A percentile compares a stretch with the other conserved stretches of the same genome.
Evolutionary conservation across 2,329 filamentous ascomycete species (phyloP).

Genomic region (Ceratocystis variospora): DNA sequence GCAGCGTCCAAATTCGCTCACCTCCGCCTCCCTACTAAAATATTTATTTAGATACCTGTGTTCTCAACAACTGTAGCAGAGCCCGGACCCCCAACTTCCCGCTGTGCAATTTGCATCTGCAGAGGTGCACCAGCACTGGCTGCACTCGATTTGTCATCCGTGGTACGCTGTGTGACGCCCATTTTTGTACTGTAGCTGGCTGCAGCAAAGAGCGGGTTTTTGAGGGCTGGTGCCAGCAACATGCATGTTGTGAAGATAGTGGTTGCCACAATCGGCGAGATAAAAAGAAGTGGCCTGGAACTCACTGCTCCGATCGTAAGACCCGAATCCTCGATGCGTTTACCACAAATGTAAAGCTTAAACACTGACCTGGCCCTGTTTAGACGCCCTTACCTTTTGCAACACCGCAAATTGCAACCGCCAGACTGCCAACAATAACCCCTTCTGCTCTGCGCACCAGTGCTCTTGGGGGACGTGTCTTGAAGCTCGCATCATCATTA

Average conservation of each 20-base stretch:
- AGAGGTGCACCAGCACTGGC: slow-evolving; percentile 18
- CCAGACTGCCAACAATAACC: neutral
- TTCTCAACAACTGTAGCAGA: slow-evolving; percentile 17
- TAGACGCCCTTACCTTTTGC: slow-evolving; percentile 7
- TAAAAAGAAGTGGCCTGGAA: neutral
- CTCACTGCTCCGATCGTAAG: slow-evolving; percentile 10
- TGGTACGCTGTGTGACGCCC: slow-evolving; percentile 19
- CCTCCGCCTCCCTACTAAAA: neutral
- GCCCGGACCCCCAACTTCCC: slow-evolving; percentile 14
- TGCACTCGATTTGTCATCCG: slow-evolving; percentile 17
- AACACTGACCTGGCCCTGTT: neutral
- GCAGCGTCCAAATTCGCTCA: neutral
- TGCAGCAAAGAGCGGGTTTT: slow-evolving; percentile 20
- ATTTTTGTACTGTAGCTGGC: slow-evolving; percentile 19
- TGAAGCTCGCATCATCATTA: slow-evolving; percentile 7
- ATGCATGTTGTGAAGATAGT: slow-evolving; percentile 20
- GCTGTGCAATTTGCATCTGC: slow-evolving; percentile 20
- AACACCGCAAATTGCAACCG: neutral
- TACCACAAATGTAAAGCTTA: neutral
- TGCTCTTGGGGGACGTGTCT: slow-evolving; percentile 4
- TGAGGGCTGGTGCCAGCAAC: slow-evolving; percentile 20
- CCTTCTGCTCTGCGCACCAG: neutral
- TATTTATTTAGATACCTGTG: slow-evolving; percentile 20
- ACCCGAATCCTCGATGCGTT: neutral
- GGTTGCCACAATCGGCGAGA: slow-evolving; percentile 11